phyloP scores from a whole-genome alignment of 495 filamentous ascomycete genomes.

The Talaromyces ruber region DNA sequence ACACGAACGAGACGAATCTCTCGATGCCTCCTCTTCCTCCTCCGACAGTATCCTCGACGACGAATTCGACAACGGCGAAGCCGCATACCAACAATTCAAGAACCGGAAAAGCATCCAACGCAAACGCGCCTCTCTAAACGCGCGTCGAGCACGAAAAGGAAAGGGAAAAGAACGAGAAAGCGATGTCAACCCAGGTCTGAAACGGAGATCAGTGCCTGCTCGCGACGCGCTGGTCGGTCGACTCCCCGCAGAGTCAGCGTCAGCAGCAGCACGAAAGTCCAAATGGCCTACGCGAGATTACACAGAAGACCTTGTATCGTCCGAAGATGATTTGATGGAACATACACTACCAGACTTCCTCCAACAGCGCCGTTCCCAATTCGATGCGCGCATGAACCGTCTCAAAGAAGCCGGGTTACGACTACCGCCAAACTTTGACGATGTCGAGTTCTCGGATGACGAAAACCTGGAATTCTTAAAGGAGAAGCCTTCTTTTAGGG shows the following conservation, averaged over 20 bases:
- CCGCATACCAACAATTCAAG: constrained; percentile 51
- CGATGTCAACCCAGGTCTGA: constrained; percentile 10
- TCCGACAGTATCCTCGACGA: constrained; percentile 25
- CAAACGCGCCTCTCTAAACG: constrained; percentile 40
- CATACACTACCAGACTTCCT: constrained; percentile 51
- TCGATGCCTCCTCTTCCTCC: not conserved
- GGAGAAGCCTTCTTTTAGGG: constrained; percentile 63
- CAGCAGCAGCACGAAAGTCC: constrained; percentile 5
- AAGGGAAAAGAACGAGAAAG: constrained; percentile 22
- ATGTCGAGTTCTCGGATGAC: constrained; percentile 82
- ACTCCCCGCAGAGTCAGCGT: constrained; percentile 6
- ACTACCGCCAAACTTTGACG: constrained; percentile 71
- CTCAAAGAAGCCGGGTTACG: constrained; percentile 61
- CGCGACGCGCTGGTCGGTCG: constrained; percentile 7
- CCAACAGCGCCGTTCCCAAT: constrained; percentile 39
- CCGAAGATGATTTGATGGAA: constrained; percentile 51
- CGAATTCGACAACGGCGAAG: constrained; percentile 37
- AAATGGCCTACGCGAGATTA: constrained; percentile 22
- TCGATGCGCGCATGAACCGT: constrained; percentile 44
- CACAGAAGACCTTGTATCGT: constrained; percentile 28
- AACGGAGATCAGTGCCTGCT: constrained; percentile 9
- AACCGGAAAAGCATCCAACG: constrained; percentile 47
- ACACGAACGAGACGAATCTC: not conserved
- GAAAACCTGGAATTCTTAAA: constrained; percentile 53
- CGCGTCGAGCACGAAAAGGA: constrained; percentile 22